Base-by-base conservation (phyloP, 352 stramenopile species). In the Phytophthora meadii region DNA sequence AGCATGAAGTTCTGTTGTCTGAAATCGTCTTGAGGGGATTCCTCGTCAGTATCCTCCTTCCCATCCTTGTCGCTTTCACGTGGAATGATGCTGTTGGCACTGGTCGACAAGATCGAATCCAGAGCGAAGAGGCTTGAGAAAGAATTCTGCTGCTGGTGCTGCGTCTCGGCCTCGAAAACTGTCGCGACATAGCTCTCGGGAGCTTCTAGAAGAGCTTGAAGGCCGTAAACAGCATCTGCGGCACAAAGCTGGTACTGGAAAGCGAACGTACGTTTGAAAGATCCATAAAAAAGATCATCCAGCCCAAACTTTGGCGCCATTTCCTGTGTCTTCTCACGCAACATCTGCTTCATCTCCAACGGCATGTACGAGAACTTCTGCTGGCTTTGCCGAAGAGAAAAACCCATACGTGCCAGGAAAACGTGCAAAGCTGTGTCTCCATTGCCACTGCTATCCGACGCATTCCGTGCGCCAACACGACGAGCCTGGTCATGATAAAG, bases 341-440 rank as follows among this genome's bases (percentile, higher is more conserved):
- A 79, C 70, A 92, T 89, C 59, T 94, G 82, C 70, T 97, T 97
- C 72, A 98, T 88, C 51, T 90, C 79, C 1, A 94, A 74, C 11
- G 89, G 95, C 92, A 99, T 98, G 83, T 99, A 99, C 12, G 88
- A 88, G 78, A 92, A 95, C 57, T 97, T 98, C 64, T 99, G 97
- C 60, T 97, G 84, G 68, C 94, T 99, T 69, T 98, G 85, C 27
- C 97, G 88, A 17, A 99, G 72, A 1, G 93, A 98, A 62, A 98
- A 97, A 9, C 97, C 97, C 97, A 99, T 99, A 55, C 98, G 98
- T 4, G 97, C 97, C 24, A 99, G 77, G 61, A 99, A 92, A 46
- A 99, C 93, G 61, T 97, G 84, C 24, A 98, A 71, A 11, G 79
- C 76, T 7, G 87, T 91, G 53, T 94, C 86, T 24, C 90, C 65